Base-by-base conservation (phyloP, 2,329 filamentous ascomycete genomes). In the Hypoxylon sp. region DNA sequence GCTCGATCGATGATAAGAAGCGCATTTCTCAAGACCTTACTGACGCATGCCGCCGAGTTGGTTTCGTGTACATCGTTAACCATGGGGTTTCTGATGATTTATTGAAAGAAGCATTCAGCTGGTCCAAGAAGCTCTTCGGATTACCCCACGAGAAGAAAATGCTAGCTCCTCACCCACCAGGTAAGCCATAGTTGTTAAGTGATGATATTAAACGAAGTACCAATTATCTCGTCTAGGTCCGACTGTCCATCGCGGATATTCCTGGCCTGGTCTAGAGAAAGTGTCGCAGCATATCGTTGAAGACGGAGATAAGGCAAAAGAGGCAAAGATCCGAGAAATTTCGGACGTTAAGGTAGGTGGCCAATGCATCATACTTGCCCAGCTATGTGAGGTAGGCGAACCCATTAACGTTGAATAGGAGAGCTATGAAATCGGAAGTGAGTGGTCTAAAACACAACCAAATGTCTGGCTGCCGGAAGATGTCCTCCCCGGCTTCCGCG, bases 171-270 rank as follows among this genome's bases (percentile, higher is more conserved):
- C 69, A 71, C 46, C 69, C 69, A 7, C 62, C 64, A 40, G 67
- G 67, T 65, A 13, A 25, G 52, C 50, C 17, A 25, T n/a, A 1
- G 8, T 25, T 20, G 4, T 9, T 2, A 37, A 35, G 7, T 30
- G 8, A 19, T 9, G 12, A 19, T 32, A 17, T 29, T 7, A 25
- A 25, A 9, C 13, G 5, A 25, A 31, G 9, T 48, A 16, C 34
- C 43, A 35, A 23, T n/a, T 30, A n/a, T 21, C 2, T 7, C 27
- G 13, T 40, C 4, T 9, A 63, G 78, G 78, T 6, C 75, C 74
- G 51, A 69, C 67, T 7, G 71, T 79, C 2, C 78, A 82, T 61
- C 72, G 79, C 36, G 80, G 80, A n/a, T 82, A 82, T 59, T 81
- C 78, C 1, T 78, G 77, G 72, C 77, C 78, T 0, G 79, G 79